Evolutionary conservation across 371 early-diverging fungal genomes (phyloP).

Genomic region (Lichtheimia ramosa): DNA sequence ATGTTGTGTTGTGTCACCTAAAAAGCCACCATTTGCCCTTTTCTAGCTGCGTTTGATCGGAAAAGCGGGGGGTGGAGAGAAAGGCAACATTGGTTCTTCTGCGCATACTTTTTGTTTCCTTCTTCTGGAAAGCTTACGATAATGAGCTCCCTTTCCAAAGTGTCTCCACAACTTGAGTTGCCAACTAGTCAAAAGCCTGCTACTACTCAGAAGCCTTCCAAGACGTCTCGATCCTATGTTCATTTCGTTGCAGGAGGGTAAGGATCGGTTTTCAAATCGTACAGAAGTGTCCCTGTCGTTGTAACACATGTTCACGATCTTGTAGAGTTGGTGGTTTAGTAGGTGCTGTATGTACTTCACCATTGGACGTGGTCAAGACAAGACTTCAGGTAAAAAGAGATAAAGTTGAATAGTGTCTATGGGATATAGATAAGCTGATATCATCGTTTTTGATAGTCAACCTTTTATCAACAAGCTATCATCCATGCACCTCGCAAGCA

Average conservation of each 20-base stretch:
- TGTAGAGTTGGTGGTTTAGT: constrained; percentile 63
- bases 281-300: neutral
- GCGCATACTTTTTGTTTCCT: constrained; percentile 4
- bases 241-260: constrained; percentile 86
- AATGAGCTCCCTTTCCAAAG: neutral
- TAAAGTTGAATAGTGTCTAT: no score
- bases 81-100: no score
- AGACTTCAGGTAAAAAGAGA: constrained; percentile 68
- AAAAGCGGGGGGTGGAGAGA: no score
- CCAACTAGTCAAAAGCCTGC: constrained; percentile 3
- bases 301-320: neutral
- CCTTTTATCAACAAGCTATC: constrained; percentile 32
- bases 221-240: constrained; percentile 46
- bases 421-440: neutral
- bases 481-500: constrained; percentile 10
- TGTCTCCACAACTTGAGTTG: constrained; percentile 5
- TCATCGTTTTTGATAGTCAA: constrained; percentile 19
- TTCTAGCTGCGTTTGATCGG: no score
- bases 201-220: neutral
- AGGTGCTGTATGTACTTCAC: constrained; percentile 86
- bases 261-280: constrained; percentile 1
- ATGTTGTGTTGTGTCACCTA: no score
- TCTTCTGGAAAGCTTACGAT: neutral
- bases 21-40: no score
- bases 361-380: constrained; percentile 90